Conservation (phyloP, 1,284 basidiomycete species). For the Lentinula novae-zelandiae region DNA sequence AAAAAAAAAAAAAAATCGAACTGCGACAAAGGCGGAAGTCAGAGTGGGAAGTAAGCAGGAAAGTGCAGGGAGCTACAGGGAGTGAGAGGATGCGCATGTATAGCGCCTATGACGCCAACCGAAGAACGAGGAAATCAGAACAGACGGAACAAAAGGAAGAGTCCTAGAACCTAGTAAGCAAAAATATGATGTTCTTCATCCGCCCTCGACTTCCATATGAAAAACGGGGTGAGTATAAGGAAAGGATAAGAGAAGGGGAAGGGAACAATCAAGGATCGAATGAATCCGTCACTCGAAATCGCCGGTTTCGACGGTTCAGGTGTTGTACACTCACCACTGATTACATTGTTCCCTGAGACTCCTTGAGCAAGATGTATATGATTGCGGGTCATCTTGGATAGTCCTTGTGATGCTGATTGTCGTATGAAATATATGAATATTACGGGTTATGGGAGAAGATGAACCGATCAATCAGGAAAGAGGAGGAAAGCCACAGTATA, state of each 20-base stretch:
- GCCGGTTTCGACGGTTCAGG: too few relatives aligned
- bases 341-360: conserved; percentile 55
- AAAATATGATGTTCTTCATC: background rate
- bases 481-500: too few relatives aligned
- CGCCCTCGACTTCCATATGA: background rate
- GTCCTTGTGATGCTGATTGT: conserved; percentile 56
- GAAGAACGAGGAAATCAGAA: background rate
- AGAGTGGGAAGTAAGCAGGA: too few relatives aligned
- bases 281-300: background rate
- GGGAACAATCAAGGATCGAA: background rate
- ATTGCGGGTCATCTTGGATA: conserved; percentile 84
- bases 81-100: background rate
- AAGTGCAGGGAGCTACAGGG: background rate
- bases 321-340: conserved; percentile 59
- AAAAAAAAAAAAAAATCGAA: background rate
- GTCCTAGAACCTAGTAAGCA: background rate
- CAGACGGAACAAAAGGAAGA: background rate
- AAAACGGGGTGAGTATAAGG: background rate
- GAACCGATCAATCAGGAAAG: background rate
- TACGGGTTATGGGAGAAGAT: background rate
- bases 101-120: background rate
- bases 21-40: background rate
- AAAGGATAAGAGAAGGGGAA: background rate
- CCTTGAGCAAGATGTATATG: conserved; percentile 88
- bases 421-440: background rate